Conservation (phyloP, 352 stramenopile species). For the Globisporangium uncinulatum region DNA sequence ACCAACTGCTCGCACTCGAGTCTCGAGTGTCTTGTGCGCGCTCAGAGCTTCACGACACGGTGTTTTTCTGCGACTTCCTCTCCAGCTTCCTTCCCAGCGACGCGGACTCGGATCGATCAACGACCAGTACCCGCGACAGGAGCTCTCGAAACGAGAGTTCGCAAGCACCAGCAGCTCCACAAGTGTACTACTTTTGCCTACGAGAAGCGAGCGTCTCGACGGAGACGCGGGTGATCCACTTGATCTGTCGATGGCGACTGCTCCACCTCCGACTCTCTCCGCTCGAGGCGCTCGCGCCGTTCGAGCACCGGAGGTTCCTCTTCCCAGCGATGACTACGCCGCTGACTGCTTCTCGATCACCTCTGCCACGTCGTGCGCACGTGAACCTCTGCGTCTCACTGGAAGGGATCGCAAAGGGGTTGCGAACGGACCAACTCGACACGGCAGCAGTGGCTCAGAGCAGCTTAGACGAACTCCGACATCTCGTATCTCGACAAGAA, state of each 20-base stretch:
- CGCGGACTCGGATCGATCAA: neutral
- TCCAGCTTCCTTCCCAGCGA: slow-evolving; percentile 12
- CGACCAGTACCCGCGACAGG: neutral
- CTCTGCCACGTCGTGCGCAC: neutral
- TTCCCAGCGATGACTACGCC: slow-evolving; percentile 19
- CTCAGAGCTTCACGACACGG: slow-evolving; percentile 22
- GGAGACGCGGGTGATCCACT: slow-evolving; percentile 35
- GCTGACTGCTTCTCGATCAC: neutral
- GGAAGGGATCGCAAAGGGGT: slow-evolving; percentile 16
- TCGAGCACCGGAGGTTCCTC: slow-evolving; percentile 41
- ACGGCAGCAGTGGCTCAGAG: neutral
- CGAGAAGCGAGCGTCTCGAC: slow-evolving; percentile 24
- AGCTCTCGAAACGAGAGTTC: neutral
- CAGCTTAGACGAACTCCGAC: slow-evolving; percentile 1
- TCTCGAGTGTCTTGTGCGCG: neutral
- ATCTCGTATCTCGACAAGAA: neutral
- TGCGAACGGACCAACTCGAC: slow-evolving; percentile 13
- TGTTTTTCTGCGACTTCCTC: slow-evolving; percentile 53
- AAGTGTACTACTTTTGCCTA: slow-evolving; percentile 48
- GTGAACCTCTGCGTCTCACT: slow-evolving; percentile 10
- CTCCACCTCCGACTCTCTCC: slow-evolving; percentile 41
- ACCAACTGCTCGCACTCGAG: slow-evolving; percentile 17
- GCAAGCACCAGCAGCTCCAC: neutral
- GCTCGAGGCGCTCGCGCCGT: slow-evolving; percentile 40
- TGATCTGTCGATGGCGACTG: slow-evolving; percentile 62